These are phyloP conservation scores for Ilyonectria mors-panacis DNA, from an alignment of 2,329 filamentous ascomycete genomes.

Conservation along the genomic window DNA sequence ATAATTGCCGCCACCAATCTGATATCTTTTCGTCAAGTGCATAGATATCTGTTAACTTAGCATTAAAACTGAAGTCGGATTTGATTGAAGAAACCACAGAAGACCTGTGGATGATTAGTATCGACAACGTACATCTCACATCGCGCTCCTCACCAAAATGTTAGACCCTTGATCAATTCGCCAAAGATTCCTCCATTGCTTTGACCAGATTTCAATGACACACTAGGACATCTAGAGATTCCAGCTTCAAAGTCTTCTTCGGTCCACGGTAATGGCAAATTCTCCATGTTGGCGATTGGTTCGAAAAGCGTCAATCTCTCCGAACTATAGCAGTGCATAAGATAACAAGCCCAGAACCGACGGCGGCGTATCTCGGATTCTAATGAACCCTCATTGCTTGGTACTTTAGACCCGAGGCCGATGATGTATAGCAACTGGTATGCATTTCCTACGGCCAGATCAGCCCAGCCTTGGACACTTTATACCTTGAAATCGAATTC, in stretches of 20 bases:
- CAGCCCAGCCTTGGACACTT: background rate
- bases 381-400: background rate
- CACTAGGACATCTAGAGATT: background rate
- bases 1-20: constrained; percentile 37
- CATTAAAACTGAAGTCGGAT: background rate
- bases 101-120: constrained; percentile 14
- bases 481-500: background rate
- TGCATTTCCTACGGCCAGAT: constrained; percentile 21
- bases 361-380: constrained; percentile 22
- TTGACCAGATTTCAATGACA: background rate
- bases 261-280: constrained; percentile 28
- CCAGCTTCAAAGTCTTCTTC: constrained; percentile 19
- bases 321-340: constrained; percentile 33
- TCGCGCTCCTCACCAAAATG: constrained; percentile 21
- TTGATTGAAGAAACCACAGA: constrained; percentile 22
- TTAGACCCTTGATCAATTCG: constrained; percentile 28
- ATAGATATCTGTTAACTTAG: constrained; percentile 18
- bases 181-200: constrained; percentile 20
- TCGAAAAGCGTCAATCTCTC: constrained; percentile 23
- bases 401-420: background rate
- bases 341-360: constrained; percentile 36
- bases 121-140: too few relatives aligned
- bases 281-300: constrained; percentile 10
- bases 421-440: constrained; percentile 37
- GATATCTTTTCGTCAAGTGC: constrained; percentile 25